phyloP scores from a whole-genome alignment of 1,284 basidiomycete species.

The Anthracocystis walkeri region DNA sequence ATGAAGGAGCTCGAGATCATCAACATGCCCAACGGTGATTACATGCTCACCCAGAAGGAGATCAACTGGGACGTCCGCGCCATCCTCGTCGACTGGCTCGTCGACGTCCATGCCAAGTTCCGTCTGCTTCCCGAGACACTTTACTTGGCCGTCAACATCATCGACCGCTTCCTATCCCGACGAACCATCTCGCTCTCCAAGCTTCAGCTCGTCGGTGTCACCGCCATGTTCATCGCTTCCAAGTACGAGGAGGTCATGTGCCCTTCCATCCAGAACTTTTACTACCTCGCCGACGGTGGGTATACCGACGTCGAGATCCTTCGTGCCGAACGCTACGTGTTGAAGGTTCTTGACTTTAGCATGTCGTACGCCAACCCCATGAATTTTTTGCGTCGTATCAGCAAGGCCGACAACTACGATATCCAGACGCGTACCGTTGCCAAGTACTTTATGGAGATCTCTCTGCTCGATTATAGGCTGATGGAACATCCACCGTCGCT shows the following conservation, averaged over 20 bases:
- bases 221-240: slow-evolving; percentile 90
- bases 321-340: slow-evolving; percentile 86
- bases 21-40: slow-evolving; percentile 67
- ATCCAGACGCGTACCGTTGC: slow-evolving; percentile 89
- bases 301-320: slow-evolving; percentile 68
- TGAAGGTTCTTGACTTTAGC: slow-evolving; percentile 92
- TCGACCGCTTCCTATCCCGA: slow-evolving; percentile 93
- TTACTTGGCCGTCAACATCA: slow-evolving; percentile 92
- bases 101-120: slow-evolving; percentile 95
- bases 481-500: slow-evolving; percentile 84
- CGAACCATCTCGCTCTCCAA: slow-evolving; percentile 91
- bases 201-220: slow-evolving; percentile 93
- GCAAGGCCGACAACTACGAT: slow-evolving; percentile 73
- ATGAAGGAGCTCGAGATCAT: slow-evolving; percentile 78
- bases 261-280: slow-evolving; percentile 87
- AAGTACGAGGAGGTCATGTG: slow-evolving; percentile 97
- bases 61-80: slow-evolving; percentile 74
- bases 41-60: slow-evolving; percentile 66
- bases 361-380: slow-evolving; percentile 92
- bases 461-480: slow-evolving; percentile 86
- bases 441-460: slow-evolving; percentile 85
- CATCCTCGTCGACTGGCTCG: slow-evolving; percentile 95
- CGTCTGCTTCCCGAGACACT: slow-evolving; percentile 93
- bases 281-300: slow-evolving; percentile 71
- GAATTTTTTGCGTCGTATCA: slow-evolving; percentile 83